phyloP scores from a whole-genome alignment of 1,284 basidiomycete species.

The Leccinum pachyderme region DNA sequence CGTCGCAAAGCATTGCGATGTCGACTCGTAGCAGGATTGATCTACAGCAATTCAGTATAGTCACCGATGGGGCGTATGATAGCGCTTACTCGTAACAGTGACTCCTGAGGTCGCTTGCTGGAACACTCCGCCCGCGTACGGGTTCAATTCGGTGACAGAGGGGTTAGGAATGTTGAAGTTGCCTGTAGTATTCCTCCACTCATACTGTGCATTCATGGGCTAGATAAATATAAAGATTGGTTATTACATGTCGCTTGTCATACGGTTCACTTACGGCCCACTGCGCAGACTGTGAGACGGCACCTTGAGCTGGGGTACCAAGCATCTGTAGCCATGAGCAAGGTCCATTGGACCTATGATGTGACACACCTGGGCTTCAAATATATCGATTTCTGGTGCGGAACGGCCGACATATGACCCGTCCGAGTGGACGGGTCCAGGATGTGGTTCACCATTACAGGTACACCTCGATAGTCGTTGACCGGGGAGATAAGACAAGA shows the following conservation, averaged over 20 bases:
- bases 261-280: conserved; percentile 41
- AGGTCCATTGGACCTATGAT: neutral
- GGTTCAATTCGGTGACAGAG: conserved; percentile 40
- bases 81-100: conserved; percentile 37
- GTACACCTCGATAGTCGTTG: conserved; percentile 63
- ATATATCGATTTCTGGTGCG: conserved; percentile 72
- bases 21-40: conserved; percentile 32
- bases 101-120: conserved; percentile 68
- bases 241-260: conserved; percentile 6
- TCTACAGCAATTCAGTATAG: conserved; percentile 18
- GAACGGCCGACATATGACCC: conserved; percentile 61
- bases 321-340: conserved; percentile 30
- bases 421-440: conserved; percentile 51
- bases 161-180: conserved; percentile 44
- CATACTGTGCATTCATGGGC: conserved; percentile 34
- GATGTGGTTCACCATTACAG: conserved; percentile 60
- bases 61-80: neutral
- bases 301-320: conserved; percentile 34
- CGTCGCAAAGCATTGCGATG: conserved; percentile 39
- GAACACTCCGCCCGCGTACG: conserved; percentile 45
- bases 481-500: conserved; percentile 60
- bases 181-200: conserved; percentile 40
- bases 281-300: conserved; percentile 48
- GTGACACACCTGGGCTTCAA: conserved; percentile 50
- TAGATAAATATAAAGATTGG: conserved; percentile 4